phyloP scores from a whole-genome alignment of 352 stramenopile species.

The Phytopythium ostracodes region DNA sequence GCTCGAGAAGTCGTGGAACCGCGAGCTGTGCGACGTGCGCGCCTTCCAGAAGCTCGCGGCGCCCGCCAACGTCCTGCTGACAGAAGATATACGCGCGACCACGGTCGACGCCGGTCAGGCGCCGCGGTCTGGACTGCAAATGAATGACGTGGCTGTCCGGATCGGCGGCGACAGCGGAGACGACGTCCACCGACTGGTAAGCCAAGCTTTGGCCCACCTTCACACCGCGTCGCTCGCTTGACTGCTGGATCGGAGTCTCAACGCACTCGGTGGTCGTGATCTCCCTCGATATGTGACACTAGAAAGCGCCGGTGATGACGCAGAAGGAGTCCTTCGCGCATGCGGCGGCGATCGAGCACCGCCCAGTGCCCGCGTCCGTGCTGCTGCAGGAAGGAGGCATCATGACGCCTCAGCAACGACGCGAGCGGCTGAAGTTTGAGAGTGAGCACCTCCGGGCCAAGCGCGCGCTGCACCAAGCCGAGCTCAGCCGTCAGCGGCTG shows the following conservation, averaged over 20 bases:
- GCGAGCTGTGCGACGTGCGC: slow-evolving; percentile 48
- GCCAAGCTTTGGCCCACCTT: too few species aligned
- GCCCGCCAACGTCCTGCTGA: slow-evolving; percentile 25
- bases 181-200: not conserved
- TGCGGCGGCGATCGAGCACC: slow-evolving; percentile 42
- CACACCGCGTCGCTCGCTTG: too few species aligned
- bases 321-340: slow-evolving; percentile 46
- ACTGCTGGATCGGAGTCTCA: not conserved
- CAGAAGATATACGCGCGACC: slow-evolving; percentile 31
- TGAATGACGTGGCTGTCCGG: slow-evolving; percentile 18
- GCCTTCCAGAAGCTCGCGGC: slow-evolving; percentile 39
- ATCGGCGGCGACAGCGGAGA: not conserved
- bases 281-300: not conserved
- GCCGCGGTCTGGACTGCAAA: slow-evolving; percentile 22
- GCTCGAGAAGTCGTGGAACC: slow-evolving; percentile 46
- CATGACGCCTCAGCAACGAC: slow-evolving; percentile 64
- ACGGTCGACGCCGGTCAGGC: slow-evolving; percentile 14
- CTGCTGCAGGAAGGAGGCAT: slow-evolving; percentile 60
- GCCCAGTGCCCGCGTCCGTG: slow-evolving; percentile 36
- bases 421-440: slow-evolving; percentile 65
- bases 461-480: slow-evolving; percentile 41
- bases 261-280: not conserved
- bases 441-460: slow-evolving; percentile 49
- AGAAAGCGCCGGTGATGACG: slow-evolving; percentile 35
- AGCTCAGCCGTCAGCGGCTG: slow-evolving; percentile 58